Percentiles rank a stretch among this genome's conserved stretches.
Evolutionary conservation across 352 stramenopile species (phyloP).

Genomic region (Phytophthora melonis): DNA sequence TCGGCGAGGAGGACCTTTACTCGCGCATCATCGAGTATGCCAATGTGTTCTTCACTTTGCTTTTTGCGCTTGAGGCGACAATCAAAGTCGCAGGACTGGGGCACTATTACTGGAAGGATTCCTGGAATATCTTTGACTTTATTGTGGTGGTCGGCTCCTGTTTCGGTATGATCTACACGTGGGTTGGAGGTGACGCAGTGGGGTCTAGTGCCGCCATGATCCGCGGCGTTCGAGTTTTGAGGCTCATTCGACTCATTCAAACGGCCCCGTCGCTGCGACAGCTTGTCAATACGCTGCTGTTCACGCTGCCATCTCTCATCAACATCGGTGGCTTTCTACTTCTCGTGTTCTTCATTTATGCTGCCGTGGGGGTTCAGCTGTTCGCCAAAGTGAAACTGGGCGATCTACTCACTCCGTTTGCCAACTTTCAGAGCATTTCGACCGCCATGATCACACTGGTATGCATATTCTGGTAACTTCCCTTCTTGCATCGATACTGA

Average conservation of each 20-base stretch:
- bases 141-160: slow-evolving; percentile 56
- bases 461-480: not conserved
- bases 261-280: slow-evolving; percentile 73
- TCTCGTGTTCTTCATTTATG: slow-evolving; percentile 91
- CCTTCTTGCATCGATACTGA: not conserved
- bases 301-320: slow-evolving; percentile 74
- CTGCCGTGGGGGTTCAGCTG: slow-evolving; percentile 85
- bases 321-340: slow-evolving; percentile 86
- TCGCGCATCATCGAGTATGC: slow-evolving; percentile 58
- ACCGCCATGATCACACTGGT: slow-evolving; percentile 83
- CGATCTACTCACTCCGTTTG: slow-evolving; percentile 64
- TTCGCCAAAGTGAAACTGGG: slow-evolving; percentile 78
- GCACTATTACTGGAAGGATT: slow-evolving; percentile 77
- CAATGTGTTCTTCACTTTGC: slow-evolving; percentile 84
- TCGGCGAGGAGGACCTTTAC: slow-evolving; percentile 79
- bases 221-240: slow-evolving; percentile 83
- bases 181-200: slow-evolving; percentile 31
- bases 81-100: slow-evolving; percentile 86
- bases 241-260: slow-evolving; percentile 77
- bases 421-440: slow-evolving; percentile 87
- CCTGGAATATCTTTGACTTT: slow-evolving; percentile 91
- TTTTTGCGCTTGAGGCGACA: slow-evolving; percentile 83
- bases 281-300: slow-evolving; percentile 86
- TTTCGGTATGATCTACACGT: slow-evolving; percentile 59
- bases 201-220: slow-evolving; percentile 68